Conservation (phyloP, 345 rosid species). For the Lepidium africanum region DNA sequence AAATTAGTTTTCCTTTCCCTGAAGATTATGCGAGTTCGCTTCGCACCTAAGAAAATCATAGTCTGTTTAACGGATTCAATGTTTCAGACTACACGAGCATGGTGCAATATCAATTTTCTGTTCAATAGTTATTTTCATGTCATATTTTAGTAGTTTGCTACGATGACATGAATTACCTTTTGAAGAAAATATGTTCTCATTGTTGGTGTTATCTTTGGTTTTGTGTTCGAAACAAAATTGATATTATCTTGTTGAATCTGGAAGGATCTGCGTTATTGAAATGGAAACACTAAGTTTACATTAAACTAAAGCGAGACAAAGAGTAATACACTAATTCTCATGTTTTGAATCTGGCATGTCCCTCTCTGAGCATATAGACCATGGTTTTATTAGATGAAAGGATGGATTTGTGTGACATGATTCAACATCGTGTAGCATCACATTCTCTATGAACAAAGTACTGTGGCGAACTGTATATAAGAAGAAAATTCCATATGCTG, state of each 20-base stretch:
- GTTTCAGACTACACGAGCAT: slow-evolving; percentile 36
- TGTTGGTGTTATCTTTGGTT: background rate
- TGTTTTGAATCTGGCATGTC: background rate
- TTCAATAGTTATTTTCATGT: background rate
- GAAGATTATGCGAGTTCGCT: background rate
- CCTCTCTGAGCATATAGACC: background rate
- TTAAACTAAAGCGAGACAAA: background rate
- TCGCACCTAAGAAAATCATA: slow-evolving; percentile 29
- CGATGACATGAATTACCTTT: background rate
- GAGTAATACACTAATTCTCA: background rate
- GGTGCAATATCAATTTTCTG: slow-evolving; percentile 21
- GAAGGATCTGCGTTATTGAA: background rate
- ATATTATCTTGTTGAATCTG: background rate
- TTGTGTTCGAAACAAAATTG: background rate
- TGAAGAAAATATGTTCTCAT: background rate
- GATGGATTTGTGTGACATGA: no score
- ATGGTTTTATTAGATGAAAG: background rate
- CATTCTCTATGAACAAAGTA: no score
- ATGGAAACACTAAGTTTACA: background rate
- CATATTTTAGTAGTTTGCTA: background rate
- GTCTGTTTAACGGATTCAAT: slow-evolving; percentile 16
- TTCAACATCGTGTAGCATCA: no score
- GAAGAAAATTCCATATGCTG: no score
- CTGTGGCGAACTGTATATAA: no score
- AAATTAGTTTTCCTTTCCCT: background rate